phyloP scores from a whole-genome alignment of 169 alveolate species.

The Plasmodium relictum region DNA sequence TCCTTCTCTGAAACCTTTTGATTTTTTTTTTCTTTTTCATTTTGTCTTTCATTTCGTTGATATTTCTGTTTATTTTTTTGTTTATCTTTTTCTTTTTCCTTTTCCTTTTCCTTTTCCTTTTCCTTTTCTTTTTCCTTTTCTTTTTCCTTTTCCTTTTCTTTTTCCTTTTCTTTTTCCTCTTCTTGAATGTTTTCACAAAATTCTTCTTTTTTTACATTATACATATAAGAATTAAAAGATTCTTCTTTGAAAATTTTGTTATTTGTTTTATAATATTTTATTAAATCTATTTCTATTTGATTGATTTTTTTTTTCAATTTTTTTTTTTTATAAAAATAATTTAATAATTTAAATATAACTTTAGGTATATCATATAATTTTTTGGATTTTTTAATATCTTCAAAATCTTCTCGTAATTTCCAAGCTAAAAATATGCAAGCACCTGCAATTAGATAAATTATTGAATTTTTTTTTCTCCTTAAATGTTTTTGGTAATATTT shows the following conservation, averaged over 20 bases:
- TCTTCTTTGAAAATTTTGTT: slow-evolving; percentile 7
- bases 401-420: slow-evolving; percentile 64
- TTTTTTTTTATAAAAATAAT: slow-evolving; percentile 65
- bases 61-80: not conserved
- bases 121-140: not conserved
- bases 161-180: not conserved
- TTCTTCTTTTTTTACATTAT: not conserved
- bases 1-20: not conserved
- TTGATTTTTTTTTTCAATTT: slow-evolving; percentile 37
- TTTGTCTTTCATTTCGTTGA: not conserved
- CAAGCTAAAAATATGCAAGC: slow-evolving; percentile 68
- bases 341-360: slow-evolving; percentile 45
- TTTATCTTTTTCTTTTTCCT: not conserved
- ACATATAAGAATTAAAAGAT: slow-evolving; percentile 12
- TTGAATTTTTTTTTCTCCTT: slow-evolving; percentile 19
- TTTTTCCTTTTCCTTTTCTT: not conserved
- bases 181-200: not conserved
- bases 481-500: slow-evolving; percentile 27
- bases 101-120: not conserved
- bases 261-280: not conserved
- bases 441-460: slow-evolving; percentile 39
- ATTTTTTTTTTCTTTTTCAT: not conserved
- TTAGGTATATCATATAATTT: slow-evolving; percentile 55
- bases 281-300: slow-evolving; percentile 16
- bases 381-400: slow-evolving; percentile 13